Base-by-base conservation (phyloP, 192 early-diverging fungal genomes). In the Backusella tuberculispora region DNA sequence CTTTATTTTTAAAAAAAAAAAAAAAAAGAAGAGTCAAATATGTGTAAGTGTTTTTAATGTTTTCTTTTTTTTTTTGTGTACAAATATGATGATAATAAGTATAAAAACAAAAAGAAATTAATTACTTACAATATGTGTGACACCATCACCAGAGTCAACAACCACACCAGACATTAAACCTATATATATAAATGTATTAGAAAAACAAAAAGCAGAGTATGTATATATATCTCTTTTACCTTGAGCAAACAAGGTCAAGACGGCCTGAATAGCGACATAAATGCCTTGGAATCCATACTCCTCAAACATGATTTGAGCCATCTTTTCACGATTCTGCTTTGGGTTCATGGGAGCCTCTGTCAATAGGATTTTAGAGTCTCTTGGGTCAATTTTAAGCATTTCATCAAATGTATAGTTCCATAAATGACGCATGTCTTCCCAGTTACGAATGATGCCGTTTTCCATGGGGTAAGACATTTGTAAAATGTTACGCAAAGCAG, bases 381-480 rank as follows among this genome's bases (percentile, higher is more conserved):
- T 83, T 42, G 91, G 96, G 79, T 98, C 93, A 73, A 97, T 89
- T 77, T 90, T 87, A 26, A 99, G 88, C 85, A 95, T 96, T 79
- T 97, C 92, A 74, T 89, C 87, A 79, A 99, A 99, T 19, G 97
- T 99, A 74, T 99, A 98, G 83, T 98, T 92, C 98, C 98, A 99
- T 53, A 99, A 89, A 69, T 98, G 94, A 75, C 90, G 85, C 94
- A 95, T 95, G 77, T 99, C 97, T 56, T 97, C 96, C 97, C 97
- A 99, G 87, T 98, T 95, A 74, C 90, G 85, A 63, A 99, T 91
- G 66, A 99, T 94, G 9, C 98, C 98, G 86, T 99, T 98, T 81
- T 99, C 96, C 93, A 99, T 96, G 15, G 98, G 98, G 80, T 99
- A 99, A 43, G 91, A 90, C 92, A 99, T 96, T 79, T 98, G 92